These are phyloP conservation scores for Cryphonectria nitschkei DNA, from an alignment of 2,329 filamentous ascomycete species.

Conservation along the genomic window DNA sequence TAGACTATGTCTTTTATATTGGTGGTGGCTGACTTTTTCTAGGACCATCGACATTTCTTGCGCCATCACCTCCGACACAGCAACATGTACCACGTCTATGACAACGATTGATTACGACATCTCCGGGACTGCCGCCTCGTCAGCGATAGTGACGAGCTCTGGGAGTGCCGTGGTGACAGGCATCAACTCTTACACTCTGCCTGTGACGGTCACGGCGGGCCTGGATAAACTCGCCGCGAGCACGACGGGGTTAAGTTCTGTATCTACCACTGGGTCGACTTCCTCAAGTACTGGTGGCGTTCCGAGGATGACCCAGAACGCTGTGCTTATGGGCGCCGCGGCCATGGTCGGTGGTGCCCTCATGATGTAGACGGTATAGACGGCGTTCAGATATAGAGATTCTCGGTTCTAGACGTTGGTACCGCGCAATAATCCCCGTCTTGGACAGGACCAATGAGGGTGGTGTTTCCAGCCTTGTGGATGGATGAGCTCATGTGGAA, in stretches of 20 bases:
- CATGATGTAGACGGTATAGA: constrained; percentile 36
- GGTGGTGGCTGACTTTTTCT: not conserved
- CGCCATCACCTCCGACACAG: constrained; percentile 26
- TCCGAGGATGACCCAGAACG: constrained; percentile 41
- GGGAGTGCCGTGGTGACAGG: constrained; percentile 26
- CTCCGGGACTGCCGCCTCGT: constrained; percentile 11
- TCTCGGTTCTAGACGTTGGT: not conserved
- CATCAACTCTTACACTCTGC: constrained; percentile 32
- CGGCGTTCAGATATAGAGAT: not conserved
- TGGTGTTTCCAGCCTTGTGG: not conserved
- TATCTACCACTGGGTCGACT: not conserved
- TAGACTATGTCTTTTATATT: not conserved
- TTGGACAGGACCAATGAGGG: not conserved
- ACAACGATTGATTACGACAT: constrained; percentile 18
- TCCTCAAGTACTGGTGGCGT: constrained; percentile 32
- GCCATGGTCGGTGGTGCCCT: constrained; percentile 41
- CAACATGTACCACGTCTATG: constrained; percentile 22
- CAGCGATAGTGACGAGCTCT: constrained; percentile 16
- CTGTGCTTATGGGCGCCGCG: constrained; percentile 41
- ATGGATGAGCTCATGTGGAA: constrained; percentile 10
- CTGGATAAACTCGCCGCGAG: constrained; percentile 40
- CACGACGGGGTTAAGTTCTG: not conserved
- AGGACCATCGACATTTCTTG: constrained; percentile 29
- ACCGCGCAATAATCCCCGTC: not conserved
- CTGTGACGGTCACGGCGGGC: constrained; percentile 45